These are phyloP conservation scores for Colletotrichum filicis DNA, from an alignment of 2,329 filamentous ascomycete genomes.

Conservation along the genomic window DNA sequence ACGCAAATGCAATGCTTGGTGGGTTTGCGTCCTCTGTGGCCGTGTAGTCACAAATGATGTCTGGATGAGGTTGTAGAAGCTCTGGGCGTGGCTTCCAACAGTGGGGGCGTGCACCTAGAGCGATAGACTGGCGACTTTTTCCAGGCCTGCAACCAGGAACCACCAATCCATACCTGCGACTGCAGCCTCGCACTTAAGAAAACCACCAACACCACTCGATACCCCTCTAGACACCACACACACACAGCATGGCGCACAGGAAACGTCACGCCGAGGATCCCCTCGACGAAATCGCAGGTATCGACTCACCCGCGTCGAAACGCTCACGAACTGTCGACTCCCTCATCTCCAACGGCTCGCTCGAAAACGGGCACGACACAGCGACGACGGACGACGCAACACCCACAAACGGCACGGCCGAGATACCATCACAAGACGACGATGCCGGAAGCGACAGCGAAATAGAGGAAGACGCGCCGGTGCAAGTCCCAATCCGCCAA, in stretches of 20 bases:
- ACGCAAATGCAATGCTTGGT: too few relatives aligned
- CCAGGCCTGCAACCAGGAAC: not conserved
- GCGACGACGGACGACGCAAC: slow-evolving; percentile 16
- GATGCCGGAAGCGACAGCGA: slow-evolving; percentile 51
- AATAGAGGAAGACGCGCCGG: slow-evolving; percentile 50
- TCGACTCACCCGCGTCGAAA: slow-evolving; percentile 69
- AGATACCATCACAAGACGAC: slow-evolving; percentile 33
- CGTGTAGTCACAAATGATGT: not conserved
- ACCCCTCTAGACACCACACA: not conserved
- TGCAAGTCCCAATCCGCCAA: slow-evolving; percentile 71
- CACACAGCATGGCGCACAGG: slow-evolving; percentile 21
- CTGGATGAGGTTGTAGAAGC: not conserved
- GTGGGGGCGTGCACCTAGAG: slow-evolving; percentile 22
- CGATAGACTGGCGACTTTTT: slow-evolving; percentile 26
- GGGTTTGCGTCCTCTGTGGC: not conserved
- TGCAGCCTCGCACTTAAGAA: not conserved
- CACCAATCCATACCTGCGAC: not conserved
- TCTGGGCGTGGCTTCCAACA: slow-evolving; percentile 21
- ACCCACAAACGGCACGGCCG: slow-evolving; percentile 37
- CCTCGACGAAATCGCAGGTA: slow-evolving; percentile 65
- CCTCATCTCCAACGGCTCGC: slow-evolving; percentile 44
- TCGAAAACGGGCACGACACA: slow-evolving; percentile 45
- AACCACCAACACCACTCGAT: not conserved
- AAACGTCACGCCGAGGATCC: slow-evolving; percentile 72
- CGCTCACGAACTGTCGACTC: slow-evolving; percentile 63